Evolutionary conservation across 306 rosid genomes (phyloP), one percentile per base, ranked within the genome.

Genomic region (Mimosa pudica): DNA sequence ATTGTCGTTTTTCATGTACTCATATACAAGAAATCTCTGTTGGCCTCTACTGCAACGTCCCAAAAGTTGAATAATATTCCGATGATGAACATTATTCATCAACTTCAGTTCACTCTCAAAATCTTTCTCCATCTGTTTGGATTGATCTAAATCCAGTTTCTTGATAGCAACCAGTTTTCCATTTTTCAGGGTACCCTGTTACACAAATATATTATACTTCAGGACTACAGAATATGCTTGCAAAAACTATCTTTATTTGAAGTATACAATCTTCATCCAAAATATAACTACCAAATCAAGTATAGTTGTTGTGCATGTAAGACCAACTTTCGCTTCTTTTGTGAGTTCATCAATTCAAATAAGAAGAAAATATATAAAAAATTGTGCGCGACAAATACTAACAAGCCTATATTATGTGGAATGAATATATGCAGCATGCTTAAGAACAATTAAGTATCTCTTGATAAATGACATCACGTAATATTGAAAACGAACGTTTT

Each of bases 121-220:
- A 3, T 61, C 38, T 10, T 61, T 30, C 17, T 61, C 67, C 17
- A 10, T 30, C 38, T 30, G 38, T 30, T 30, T 61, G 67, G 67
- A 61, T 24, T 61, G 41, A 16, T 16, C 67, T 61, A 61, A 61
- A 24, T 10, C 67, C 67, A 61, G 24, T 61, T 61, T 61, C 41
- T 61, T 61, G 38, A 61, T 61, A 10, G 67, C 16, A 61, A 61
- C 67, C 11, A 20, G 38, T 61, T 61, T 61, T 61, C 67, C 67
- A 61, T 61, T 20, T 32, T 61, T 61, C 4, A 61, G 41, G 2
- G 38, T 61, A 10, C 67, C 67, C 67, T 61, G 67, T 30, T 10
- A 16, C 24, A 61, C 16, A 61, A 24, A 30, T 14, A 4, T 14
- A 30, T 30, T 10, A 61, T 4, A 61, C 14, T 20, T 4, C n/a